Conservation (phyloP, 805 yeast species). For the Phaffomyces opuntiae region DNA sequence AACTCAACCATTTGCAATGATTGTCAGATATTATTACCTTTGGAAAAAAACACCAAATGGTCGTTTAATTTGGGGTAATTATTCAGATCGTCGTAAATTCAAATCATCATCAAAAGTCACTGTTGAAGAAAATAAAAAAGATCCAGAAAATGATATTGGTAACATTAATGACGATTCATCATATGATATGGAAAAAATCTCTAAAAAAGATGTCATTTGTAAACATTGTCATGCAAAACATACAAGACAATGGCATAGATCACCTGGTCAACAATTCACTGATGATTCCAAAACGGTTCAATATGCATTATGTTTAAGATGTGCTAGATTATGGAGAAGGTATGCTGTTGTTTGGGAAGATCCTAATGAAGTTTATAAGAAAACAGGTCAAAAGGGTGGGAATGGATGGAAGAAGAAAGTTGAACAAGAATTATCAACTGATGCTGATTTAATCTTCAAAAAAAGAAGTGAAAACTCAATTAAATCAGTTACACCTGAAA, state of each 20-base stretch:
- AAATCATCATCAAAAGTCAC: constrained; percentile 25
- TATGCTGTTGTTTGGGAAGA: constrained; percentile 85
- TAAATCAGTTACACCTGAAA: background rate
- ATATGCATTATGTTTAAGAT: constrained; percentile 70
- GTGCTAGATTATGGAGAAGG: constrained; percentile 88
- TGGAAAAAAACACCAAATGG: constrained; percentile 89
- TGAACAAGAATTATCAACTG: constrained; percentile 63
- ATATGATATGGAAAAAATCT: constrained; percentile 50
- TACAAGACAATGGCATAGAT: constrained; percentile 61
- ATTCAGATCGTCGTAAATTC: constrained; percentile 64
- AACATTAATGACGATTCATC: constrained; percentile 60
- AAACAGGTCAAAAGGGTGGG: constrained; percentile 33
- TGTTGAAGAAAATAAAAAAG: constrained; percentile 6
- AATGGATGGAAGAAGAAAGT: constrained; percentile 52
- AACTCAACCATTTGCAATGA: constrained; percentile 66
- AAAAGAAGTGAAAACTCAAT: constrained; percentile 30
- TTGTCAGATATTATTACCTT: constrained; percentile 80
- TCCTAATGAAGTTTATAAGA: constrained; percentile 58
- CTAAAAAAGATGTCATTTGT: constrained; percentile 46
- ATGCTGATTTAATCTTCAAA: constrained; percentile 45
- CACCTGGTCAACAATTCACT: constrained; percentile 46
- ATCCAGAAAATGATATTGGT: constrained; percentile 14
- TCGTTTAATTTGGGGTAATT: constrained; percentile 74
- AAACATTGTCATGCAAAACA: constrained; percentile 57
- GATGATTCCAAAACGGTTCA: constrained; percentile 28